These are phyloP conservation scores for Takakia lepidozioides DNA, from an alignment of 225 moss, liverwort and hornwort genomes.

Conservation along the genomic window DNA sequence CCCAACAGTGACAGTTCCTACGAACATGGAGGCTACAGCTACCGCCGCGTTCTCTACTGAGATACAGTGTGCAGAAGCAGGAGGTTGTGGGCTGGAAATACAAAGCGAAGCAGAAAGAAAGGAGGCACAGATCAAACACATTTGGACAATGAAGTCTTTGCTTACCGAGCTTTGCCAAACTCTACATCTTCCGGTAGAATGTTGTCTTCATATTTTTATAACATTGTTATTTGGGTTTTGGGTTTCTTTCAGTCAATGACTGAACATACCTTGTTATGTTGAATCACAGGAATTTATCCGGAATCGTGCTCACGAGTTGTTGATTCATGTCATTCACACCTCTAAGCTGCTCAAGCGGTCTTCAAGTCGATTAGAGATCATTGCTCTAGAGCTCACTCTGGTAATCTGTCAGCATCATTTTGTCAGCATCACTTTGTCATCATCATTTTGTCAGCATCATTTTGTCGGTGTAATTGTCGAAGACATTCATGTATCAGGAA, in stretches of 20 bases:
- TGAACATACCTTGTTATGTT: too few relatives aligned
- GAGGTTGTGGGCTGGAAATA: not conserved
- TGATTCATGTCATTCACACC: slow-evolving; percentile 8
- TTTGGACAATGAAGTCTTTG: not conserved
- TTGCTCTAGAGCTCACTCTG: slow-evolving; percentile 35
- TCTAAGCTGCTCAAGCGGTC: slow-evolving; percentile 12
- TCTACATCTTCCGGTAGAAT: slow-evolving; percentile 32
- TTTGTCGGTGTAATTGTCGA: too few relatives aligned
- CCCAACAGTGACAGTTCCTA: too few relatives aligned
- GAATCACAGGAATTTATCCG: slow-evolving; percentile 18
- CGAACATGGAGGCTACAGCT: too few relatives aligned
- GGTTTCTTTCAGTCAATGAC: too few relatives aligned
- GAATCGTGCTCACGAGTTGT: slow-evolving; percentile 22
- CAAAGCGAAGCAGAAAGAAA: not conserved
- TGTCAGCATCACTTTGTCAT: not conserved
- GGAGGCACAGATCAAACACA: too few relatives aligned
- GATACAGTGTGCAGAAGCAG: not conserved
- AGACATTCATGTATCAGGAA: too few relatives aligned
- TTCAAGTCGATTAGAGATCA: slow-evolving; percentile 15
- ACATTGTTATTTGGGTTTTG: not conserved
- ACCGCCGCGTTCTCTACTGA: too few relatives aligned
- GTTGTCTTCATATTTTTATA: not conserved
- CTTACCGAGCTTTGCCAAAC: slow-evolving; percentile 15
- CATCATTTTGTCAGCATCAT: not conserved
- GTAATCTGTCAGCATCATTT: slow-evolving; percentile 2